These are phyloP conservation scores for Trichocladium uniseriatum DNA, from an alignment of 495 filamentous ascomycete genomes.

Conservation along the genomic window DNA sequence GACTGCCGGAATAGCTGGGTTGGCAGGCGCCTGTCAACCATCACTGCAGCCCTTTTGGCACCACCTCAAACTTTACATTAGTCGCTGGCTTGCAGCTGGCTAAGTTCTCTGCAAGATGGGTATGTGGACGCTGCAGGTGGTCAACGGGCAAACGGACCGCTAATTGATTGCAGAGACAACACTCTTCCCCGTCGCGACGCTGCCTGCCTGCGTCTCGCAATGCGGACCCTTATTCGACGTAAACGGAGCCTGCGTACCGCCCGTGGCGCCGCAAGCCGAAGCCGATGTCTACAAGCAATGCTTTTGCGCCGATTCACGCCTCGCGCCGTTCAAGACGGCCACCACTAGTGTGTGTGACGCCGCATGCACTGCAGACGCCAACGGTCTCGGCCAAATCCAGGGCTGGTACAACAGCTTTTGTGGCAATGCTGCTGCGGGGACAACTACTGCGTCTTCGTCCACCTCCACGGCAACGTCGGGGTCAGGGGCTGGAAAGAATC, in stretches of 20 bases:
- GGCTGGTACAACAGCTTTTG: conserved; percentile 43
- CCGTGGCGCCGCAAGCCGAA: conserved; percentile 23
- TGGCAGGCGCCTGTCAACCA: no score
- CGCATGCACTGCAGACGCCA: conserved; percentile 27
- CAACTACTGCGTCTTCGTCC: not conserved
- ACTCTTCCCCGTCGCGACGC: conserved; percentile 35
- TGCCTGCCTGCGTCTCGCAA: conserved; percentile 38
- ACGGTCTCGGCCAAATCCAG: conserved; percentile 35
- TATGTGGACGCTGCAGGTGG: not conserved
- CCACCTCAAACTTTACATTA: not conserved
- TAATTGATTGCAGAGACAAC: conserved; percentile 24
- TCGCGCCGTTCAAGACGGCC: conserved; percentile 35
- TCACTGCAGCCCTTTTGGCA: not conserved
- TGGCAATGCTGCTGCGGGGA: conserved; percentile 9
- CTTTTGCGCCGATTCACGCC: conserved; percentile 37
- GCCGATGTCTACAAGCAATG: conserved; percentile 30
- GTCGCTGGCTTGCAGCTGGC: not conserved
- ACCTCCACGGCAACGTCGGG: conserved; percentile 16
- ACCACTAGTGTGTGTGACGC: conserved; percentile 34
- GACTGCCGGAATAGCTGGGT: not conserved
- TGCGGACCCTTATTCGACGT: conserved; percentile 46
- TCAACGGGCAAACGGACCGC: not conserved
- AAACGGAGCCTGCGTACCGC: conserved; percentile 45
- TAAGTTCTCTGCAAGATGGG: conserved; percentile 1
- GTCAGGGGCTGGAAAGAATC: conserved; percentile 14